phyloP scores from a whole-genome alignment of 2,329 filamentous ascomycete genomes.

The Xylariaceae sp. region DNA sequence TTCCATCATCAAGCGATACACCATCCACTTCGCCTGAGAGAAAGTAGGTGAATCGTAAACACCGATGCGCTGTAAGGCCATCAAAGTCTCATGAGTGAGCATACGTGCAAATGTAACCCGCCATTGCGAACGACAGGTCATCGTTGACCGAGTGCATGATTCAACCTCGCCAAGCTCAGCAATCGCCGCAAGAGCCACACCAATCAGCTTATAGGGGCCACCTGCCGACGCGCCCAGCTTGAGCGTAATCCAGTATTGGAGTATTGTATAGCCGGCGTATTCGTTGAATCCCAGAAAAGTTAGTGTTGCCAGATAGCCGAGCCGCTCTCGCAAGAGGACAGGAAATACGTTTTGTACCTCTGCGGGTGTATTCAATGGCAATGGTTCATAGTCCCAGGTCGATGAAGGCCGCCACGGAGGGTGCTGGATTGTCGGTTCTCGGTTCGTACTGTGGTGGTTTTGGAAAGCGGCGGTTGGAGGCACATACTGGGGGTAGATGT shows the following conservation, averaged over 20 bases:
- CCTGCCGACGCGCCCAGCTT: slow-evolving; percentile 8
- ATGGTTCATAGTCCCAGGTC: too few species aligned
- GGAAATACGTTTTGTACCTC: not conserved
- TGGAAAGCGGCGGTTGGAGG: too few species aligned
- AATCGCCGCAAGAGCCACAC: slow-evolving; percentile 8
- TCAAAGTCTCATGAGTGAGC: slow-evolving; percentile 4
- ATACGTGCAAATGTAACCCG: slow-evolving; percentile 2
- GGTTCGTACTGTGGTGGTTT: too few species aligned
- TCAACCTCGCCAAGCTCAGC: slow-evolving; percentile 11
- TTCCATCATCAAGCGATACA: not conserved
- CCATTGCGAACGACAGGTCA: slow-evolving; percentile 4
- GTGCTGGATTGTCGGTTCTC: too few species aligned
- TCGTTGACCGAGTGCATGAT: not conserved
- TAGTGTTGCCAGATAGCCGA: not conserved
- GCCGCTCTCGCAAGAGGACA: not conserved
- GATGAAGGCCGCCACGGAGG: too few species aligned
- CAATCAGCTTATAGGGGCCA: slow-evolving; percentile 9
- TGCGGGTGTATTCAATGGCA: too few species aligned
- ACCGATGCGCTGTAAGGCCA: not conserved
- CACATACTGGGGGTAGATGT: too few species aligned
- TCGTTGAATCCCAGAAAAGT: slow-evolving; percentile 6
- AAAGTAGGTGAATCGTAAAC: slow-evolving; percentile 5
- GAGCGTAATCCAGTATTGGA: slow-evolving; percentile 9
- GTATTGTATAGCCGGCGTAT: slow-evolving; percentile 4
- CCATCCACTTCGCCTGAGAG: slow-evolving; percentile 9